Conservation (phyloP, 257 asterid species). For the Penstemon barbatus region DNA sequence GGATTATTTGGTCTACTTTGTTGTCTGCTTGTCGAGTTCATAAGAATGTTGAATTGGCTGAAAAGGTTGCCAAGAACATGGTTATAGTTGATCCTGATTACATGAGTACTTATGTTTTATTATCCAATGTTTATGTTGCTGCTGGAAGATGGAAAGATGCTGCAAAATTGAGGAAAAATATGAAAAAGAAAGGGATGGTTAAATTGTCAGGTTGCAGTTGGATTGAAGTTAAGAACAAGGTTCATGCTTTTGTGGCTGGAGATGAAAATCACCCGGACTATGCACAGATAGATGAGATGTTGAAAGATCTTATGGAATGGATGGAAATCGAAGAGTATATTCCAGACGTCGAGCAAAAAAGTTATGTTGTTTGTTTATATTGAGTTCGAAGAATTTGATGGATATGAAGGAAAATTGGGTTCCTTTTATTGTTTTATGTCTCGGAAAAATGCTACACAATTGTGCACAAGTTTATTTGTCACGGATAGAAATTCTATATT, state of each 20-base stretch:
- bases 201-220: slow-evolving; percentile 80
- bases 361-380: too few species aligned
- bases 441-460: too few species aligned
- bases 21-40: slow-evolving; percentile 88
- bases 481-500: too few species aligned
- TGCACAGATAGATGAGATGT: slow-evolving; percentile 39
- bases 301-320: slow-evolving; percentile 50
- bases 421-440: too few species aligned
- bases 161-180: slow-evolving; percentile 49
- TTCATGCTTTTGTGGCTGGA: slow-evolving; percentile 72
- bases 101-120: slow-evolving; percentile 53
- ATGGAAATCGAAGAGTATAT: slow-evolving; percentile 55
- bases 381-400: too few species aligned
- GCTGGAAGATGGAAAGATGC: slow-evolving; percentile 84
- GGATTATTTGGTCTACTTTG: slow-evolving; percentile 68
- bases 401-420: too few species aligned
- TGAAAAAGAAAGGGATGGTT: slow-evolving; percentile 64
- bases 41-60: slow-evolving; percentile 80
- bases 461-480: too few species aligned
- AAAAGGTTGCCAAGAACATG: slow-evolving; percentile 68
- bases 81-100: slow-evolving; percentile 53
- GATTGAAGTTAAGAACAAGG: slow-evolving; percentile 66
- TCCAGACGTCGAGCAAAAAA: slow-evolving; percentile 32
- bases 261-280: slow-evolving; percentile 67
- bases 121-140: slow-evolving; percentile 67